Conservation (phyloP, 331 rosid species). For the Acacia concinna region DNA sequence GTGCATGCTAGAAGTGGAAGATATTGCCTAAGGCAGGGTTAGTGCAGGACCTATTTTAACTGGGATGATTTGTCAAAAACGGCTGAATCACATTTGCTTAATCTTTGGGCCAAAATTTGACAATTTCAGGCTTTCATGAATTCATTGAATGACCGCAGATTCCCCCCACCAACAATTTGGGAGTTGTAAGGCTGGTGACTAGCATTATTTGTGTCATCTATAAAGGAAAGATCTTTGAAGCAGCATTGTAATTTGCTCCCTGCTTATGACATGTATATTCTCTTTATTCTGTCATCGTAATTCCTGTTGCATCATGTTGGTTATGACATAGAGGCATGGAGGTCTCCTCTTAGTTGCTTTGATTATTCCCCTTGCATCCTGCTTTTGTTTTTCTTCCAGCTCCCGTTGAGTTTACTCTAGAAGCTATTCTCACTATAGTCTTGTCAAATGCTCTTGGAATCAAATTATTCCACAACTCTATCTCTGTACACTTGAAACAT, state of each 20-base stretch:
- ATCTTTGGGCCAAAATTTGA: neutral
- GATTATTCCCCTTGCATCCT: neutral
- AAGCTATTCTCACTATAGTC: neutral
- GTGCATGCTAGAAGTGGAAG: neutral
- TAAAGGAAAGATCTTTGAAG: neutral
- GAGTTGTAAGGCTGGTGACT: slow-evolving; percentile 1
- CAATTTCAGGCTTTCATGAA: neutral
- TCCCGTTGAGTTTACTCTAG: neutral
- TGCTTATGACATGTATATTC: neutral
- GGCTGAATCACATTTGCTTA: neutral
- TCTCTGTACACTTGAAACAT: neutral
- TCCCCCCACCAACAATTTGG: neutral
- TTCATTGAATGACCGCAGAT: neutral
- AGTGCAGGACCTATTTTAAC: neutral
- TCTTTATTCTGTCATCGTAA: neutral
- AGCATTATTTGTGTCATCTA: neutral
- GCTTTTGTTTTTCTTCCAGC: neutral
- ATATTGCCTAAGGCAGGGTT: neutral
- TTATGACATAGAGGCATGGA: neutral
- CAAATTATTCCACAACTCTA: neutral
- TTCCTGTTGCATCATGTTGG: neutral
- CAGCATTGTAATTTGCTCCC: neutral
- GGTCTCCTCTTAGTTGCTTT: neutral
- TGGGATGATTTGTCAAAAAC: neutral
- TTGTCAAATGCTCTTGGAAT: neutral